phyloP scores from a whole-genome alignment of 1,284 basidiomycete genomes.

The Hemileia vastatrix region DNA sequence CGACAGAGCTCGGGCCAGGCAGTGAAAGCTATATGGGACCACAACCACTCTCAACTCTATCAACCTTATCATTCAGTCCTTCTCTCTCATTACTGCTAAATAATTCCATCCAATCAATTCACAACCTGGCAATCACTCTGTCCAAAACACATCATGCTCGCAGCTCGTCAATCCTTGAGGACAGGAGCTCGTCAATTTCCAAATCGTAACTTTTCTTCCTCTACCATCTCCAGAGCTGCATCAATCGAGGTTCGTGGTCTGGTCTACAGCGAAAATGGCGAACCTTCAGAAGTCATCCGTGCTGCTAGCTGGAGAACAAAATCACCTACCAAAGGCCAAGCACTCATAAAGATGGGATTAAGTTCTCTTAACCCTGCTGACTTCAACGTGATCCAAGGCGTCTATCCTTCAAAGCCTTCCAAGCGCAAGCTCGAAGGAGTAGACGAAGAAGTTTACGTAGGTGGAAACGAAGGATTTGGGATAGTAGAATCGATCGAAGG shows the following conservation, averaged over 20 bases:
- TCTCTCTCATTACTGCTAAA: no score
- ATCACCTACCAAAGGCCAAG: conserved; percentile 5
- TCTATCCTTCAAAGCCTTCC: conserved; percentile 20
- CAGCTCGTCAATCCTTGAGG: no score
- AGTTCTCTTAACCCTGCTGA: conserved; percentile 23
- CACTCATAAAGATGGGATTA: conserved; percentile 4
- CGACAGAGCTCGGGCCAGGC: no score
- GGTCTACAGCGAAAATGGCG: conserved; percentile 21
- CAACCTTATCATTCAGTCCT: no score
- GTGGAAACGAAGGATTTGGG: conserved; percentile 24
- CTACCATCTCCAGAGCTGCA: no score
- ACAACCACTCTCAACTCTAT: no score
- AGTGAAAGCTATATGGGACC: no score
- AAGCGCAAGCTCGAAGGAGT: conserved; percentile 11
- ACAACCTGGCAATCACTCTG: no score
- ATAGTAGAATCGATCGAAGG: conserved; percentile 9
- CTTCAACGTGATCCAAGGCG: conserved; percentile 25
- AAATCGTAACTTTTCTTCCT: no score
- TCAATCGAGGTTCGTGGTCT: conserved; percentile 4
- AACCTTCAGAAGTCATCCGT: conserved; percentile 15
- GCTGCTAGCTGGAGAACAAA: conserved; percentile 1
- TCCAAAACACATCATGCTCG: no score
- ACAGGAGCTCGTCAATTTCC: no score
- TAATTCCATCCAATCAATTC: neutral
- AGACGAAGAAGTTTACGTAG: conserved; percentile 5